Evolutionary conservation across 345 rosid genomes (phyloP).

Genomic region (Salix exigua): DNA sequence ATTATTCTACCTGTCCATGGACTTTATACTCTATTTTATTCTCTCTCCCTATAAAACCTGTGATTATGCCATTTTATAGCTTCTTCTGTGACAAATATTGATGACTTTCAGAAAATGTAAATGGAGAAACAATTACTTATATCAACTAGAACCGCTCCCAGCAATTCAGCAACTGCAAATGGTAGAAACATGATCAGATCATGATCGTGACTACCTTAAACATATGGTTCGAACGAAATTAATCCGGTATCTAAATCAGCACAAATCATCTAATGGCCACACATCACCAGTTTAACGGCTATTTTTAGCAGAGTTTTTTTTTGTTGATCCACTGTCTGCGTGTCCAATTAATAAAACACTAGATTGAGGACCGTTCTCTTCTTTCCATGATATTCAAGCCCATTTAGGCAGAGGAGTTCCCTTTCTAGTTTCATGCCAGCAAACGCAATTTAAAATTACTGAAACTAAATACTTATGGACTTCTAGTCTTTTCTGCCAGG

Average conservation of each 20-base stretch:
- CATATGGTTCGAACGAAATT: not conserved
- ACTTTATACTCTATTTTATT: too few species aligned
- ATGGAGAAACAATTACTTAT: not conserved
- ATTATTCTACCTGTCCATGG: not conserved
- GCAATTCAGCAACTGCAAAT: not conserved
- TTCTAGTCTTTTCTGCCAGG: not conserved
- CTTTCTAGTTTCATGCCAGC: not conserved
- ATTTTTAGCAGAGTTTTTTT: too few species aligned
- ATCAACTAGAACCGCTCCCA: not conserved
- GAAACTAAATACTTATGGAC: not conserved
- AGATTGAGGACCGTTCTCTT: not conserved
- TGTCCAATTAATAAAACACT: not conserved
- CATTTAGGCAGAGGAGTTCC: not conserved
- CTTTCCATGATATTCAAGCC: not conserved
- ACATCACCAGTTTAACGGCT: not conserved
- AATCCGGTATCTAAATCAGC: not conserved
- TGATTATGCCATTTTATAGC: not conserved
- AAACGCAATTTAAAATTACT: not conserved
- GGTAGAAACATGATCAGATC: not conserved
- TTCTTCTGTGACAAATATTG: not conserved
- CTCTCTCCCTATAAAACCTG: not conserved
- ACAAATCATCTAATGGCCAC: not conserved
- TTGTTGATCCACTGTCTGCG: not conserved
- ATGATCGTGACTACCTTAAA: not conserved
- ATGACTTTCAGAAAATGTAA: not conserved